Base-by-base conservation (phyloP, 2,329 filamentous ascomycete species). In the Pseudocercospora pini-densiflorae region DNA sequence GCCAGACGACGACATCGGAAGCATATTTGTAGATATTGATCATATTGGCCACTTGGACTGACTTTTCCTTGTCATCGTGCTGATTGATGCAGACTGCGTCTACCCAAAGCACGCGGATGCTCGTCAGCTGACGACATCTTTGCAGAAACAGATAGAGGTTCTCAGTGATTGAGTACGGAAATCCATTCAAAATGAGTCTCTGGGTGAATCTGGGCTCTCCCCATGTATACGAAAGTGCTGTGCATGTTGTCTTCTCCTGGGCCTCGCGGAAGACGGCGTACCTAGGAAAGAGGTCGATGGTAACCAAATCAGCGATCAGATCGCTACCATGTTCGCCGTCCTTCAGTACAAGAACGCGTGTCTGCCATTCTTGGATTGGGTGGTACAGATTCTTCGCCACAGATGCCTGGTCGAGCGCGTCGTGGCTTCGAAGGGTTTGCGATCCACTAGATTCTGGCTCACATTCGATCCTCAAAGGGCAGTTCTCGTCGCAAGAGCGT, bases 211-310 rank as follows among this genome's bases (percentile, higher is more conserved):
- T 27, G 31, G 55, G 61, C 57, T 57, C 57, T 6, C 49, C 65
- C 55, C 61, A 61, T 10, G 27, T 63, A 49, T 63, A 66, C 10
- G 61, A 63, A 10, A 66, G 27, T 47, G 64, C 64, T 10, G 57
- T 57, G 21, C 61, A 63, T 19, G 62, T 12, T 1, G 47, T 51
- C 47, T 21, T 51, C 10, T 51, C n/a, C 47, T 51, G 47, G n/a
- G 47, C 23, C 10, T 57, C 53, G 12, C 33, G 31, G 3, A 36
- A 29, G 21, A 57, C 53, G 8, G 27, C 31, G 23, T 36, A 9
- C 27, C n/a, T 57, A 10, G 24, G 27, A 21, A 31, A 27, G 2
- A 57, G 53, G 7, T 57, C 54, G 7, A 58, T n/a, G 3, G 54
- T 40, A n/a, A 58, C 24, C 16, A 58, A n/a, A 10, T 33, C 54